These are phyloP conservation scores for Saccharum hybrid DNA, from an alignment of 202 grass and related monocot genomes.

Conservation along the genomic window DNA sequence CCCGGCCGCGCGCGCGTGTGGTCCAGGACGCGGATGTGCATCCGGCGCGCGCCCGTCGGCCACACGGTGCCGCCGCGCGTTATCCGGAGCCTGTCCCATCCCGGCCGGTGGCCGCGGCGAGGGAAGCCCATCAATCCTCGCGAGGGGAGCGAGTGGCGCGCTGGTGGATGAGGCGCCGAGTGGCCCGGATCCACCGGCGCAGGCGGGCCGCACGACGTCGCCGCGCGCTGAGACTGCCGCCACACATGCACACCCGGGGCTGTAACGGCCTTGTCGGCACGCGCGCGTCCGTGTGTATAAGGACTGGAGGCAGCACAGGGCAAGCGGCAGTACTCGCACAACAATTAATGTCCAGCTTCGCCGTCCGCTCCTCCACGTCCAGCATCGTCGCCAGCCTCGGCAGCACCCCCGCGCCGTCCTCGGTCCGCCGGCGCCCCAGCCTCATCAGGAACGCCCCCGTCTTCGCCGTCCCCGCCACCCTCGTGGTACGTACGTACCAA, in stretches of 20 bases:
- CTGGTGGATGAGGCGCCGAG: constrained; percentile 46
- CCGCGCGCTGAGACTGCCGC: background rate
- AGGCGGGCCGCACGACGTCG: constrained; percentile 42
- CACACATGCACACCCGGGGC: background rate
- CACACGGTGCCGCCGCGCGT: constrained; percentile 50
- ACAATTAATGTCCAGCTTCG: constrained; percentile 54
- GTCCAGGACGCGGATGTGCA: constrained; percentile 4
- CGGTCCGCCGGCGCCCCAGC: constrained; percentile 33
- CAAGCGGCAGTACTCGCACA: background rate
- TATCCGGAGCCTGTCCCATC: constrained; percentile 58
- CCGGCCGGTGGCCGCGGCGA: background rate
- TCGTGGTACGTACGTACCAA: constrained; percentile 51
- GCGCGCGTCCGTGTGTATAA: background rate
- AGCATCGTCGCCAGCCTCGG: constrained; percentile 49
- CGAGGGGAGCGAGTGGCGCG: constrained; percentile 16
- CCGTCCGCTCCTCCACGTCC: constrained; percentile 28
- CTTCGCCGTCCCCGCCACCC: constrained; percentile 51
- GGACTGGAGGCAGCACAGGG: background rate
- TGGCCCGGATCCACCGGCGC: constrained; percentile 46
- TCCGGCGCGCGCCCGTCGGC: constrained; percentile 24
- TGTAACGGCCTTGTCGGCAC: constrained; percentile 34
- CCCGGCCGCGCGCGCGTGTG: constrained; percentile 8
- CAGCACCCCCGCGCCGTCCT: constrained; percentile 27
- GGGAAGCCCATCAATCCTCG: background rate
- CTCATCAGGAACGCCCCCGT: constrained; percentile 70